Base-by-base conservation (phyloP, 805 yeast species). In the Blastobotrys parvus region DNA sequence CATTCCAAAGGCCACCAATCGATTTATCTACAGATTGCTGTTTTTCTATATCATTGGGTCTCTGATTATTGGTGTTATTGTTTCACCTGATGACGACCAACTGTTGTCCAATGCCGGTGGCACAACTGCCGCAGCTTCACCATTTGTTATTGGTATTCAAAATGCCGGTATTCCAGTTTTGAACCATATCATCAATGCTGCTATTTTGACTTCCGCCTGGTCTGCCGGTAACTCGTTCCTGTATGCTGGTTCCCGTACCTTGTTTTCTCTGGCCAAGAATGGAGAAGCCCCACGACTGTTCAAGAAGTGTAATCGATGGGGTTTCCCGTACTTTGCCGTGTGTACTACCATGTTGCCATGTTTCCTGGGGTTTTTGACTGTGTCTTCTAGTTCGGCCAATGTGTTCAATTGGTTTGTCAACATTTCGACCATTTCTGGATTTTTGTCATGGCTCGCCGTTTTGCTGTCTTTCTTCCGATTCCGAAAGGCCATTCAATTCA, bases 321-420 rank as follows among this genome's bases (percentile, higher is more conserved):
- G 94, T 8, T 85, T 82, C 6, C 95, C 95, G 1, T 78, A 78
- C 56, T 65, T 68, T 46, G 75, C 90, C 18, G 90, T 85, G 1
- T 48, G 81, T 20, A 74, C 78, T 48, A 71, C 88, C 0, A 78
- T 82, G 0, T 43, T 69, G 0, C 75, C 83, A 55, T 83, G 83
- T 0, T 57, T 75, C 2, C 63, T 82, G 29, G 74, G 86, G 1
- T 82, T 67, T 86, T 87, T 80, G 56, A 78, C 77, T 52, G 73
- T 67, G 22, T 74, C 80, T 3, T 65, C 73, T 4, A 64, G 74
- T 2, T 65, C 83, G 0, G 59, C 77, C 2, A 51, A 60, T 35
- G 85, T 76, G 4, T 80, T 80, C 61, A 65, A 69, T 19, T 80
- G 85, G 85, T 71, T 80, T 44, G 68, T 80, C 13, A 79, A 79